Percentiles rank a stretch among this genome's conserved stretches.
phyloP scores from a whole-genome alignment of 805 yeast genomes.

The Schwanniomyces sp. region DNA sequence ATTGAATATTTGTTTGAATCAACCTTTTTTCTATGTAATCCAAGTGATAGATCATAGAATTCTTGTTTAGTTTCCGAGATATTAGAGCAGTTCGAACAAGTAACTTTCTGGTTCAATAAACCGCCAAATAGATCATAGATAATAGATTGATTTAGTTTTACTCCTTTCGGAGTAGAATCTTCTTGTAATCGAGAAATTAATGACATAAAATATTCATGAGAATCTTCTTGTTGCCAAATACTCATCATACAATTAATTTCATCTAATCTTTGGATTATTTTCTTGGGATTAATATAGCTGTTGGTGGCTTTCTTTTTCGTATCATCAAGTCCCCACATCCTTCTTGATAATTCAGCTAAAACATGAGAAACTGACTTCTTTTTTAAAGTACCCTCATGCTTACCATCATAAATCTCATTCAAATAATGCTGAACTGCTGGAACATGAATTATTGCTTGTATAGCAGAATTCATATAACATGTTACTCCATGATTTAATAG shows the following conservation, averaged over 20 bases:
- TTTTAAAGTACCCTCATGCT: conserved; percentile 45
- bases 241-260: conserved; percentile 96
- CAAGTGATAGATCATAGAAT: conserved; percentile 86
- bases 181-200: conserved; percentile 85
- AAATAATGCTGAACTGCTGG: conserved; percentile 90
- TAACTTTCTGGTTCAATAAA: conserved; percentile 75
- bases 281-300: conserved; percentile 70
- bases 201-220: conserved; percentile 96
- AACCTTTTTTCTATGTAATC: conserved; percentile 51
- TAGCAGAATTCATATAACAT: conserved; percentile 94
- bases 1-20: conserved; percentile 52
- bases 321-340: conserved; percentile 66
- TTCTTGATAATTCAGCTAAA: conserved; percentile 65
- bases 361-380: conserved; percentile 62
- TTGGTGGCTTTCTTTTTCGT: conserved; percentile 24
- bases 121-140: conserved; percentile 96
- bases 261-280: conserved; percentile 64
- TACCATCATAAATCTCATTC: conserved; percentile 58
- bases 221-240: conserved; percentile 97
- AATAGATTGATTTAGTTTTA: conserved; percentile 74
- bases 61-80: conserved; percentile 88
- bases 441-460: conserved; percentile 85
- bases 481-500: conserved; percentile 91
- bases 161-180: conserved; percentile 89
- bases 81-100: conserved; percentile 80